phyloP scores from a whole-genome alignment of 1,284 basidiomycete species.

The Sanguinoderma infundibulare region DNA sequence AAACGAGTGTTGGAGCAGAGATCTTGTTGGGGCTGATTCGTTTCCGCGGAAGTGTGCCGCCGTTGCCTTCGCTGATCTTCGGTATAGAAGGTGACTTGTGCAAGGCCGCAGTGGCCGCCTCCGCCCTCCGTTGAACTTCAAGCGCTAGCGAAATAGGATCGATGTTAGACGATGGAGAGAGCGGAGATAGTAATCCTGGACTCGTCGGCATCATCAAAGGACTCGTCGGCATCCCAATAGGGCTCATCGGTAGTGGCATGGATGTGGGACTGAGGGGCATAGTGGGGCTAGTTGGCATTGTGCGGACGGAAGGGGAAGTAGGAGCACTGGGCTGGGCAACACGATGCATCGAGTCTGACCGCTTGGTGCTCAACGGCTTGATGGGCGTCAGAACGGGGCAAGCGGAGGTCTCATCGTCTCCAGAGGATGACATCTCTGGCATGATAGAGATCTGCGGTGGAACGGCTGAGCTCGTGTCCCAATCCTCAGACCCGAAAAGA shows the following conservation, averaged over 20 bases:
- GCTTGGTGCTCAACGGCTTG: slow-evolving; percentile 21
- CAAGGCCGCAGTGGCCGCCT: slow-evolving; percentile 72
- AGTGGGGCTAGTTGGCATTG: slow-evolving; percentile 10
- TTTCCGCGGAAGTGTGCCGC: slow-evolving; percentile 49
- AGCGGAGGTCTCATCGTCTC: slow-evolving; percentile 20
- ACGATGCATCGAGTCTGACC: slow-evolving; percentile 19
- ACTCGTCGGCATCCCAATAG: neutral
- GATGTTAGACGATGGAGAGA: slow-evolving; percentile 26
- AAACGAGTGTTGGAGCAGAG: slow-evolving; percentile 72
- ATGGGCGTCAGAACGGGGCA: slow-evolving; percentile 4
- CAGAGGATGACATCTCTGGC: slow-evolving; percentile 17
- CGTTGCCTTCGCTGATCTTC: slow-evolving; percentile 45
- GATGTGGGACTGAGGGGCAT: neutral
- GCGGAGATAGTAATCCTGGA: slow-evolving; percentile 11
- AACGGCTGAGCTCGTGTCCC: slow-evolving; percentile 29
- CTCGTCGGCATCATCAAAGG: neutral
- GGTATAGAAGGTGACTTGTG: slow-evolving; percentile 60
- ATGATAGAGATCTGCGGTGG: slow-evolving; percentile 25
- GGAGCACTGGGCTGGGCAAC: slow-evolving; percentile 4
- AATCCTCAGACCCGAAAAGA: slow-evolving; percentile 63
- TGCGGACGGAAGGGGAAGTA: slow-evolving; percentile 3
- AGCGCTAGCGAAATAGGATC: slow-evolving; percentile 38
- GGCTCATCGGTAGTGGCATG: neutral
- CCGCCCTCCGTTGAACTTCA: slow-evolving; percentile 71
- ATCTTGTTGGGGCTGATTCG: slow-evolving; percentile 74